These are phyloP conservation scores for Colletotrichum ledebouriae DNA, from an alignment of 2,329 filamentous ascomycete genomes.

Conservation along the genomic window DNA sequence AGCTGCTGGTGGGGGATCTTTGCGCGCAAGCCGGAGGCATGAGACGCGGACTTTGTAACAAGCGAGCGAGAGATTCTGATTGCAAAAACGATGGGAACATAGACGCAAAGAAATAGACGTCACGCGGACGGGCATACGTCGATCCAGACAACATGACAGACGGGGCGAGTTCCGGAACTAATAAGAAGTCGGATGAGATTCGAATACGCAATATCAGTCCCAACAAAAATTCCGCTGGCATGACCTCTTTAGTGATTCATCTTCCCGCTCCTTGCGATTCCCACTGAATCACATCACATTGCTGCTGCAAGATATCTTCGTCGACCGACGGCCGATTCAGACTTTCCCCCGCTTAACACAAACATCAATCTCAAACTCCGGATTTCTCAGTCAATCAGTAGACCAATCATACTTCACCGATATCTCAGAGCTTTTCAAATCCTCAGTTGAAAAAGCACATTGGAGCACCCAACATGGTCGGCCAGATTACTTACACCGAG, in stretches of 20 bases:
- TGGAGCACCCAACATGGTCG: constrained; percentile 48
- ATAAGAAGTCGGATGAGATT: constrained; percentile 5
- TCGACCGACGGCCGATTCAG: background rate
- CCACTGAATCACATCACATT: constrained; percentile 11
- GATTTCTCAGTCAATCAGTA: background rate
- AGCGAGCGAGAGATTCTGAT: constrained; percentile 7
- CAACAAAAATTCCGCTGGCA: background rate
- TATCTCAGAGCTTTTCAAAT: background rate
- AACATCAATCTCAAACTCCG: background rate
- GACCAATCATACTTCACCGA: background rate
- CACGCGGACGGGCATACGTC: background rate
- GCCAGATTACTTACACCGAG: constrained; percentile 51
- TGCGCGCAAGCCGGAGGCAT: constrained; percentile 41
- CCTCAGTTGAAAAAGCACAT: background rate
- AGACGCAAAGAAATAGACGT: background rate
- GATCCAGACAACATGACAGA: background rate
- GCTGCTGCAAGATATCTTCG: background rate
- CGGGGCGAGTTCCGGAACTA: background rate
- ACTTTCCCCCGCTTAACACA: background rate
- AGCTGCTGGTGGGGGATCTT: constrained; percentile 80
- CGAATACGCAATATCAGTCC: background rate
- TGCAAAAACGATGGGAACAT: background rate
- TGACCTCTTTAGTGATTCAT: background rate
- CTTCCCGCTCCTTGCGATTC: background rate
- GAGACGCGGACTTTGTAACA: background rate